Evolutionary conservation across 2,329 filamentous ascomycete species (phyloP), one percentile per base, ranked within the genome.

Genomic region (Trichoderma aggressivum): DNA sequence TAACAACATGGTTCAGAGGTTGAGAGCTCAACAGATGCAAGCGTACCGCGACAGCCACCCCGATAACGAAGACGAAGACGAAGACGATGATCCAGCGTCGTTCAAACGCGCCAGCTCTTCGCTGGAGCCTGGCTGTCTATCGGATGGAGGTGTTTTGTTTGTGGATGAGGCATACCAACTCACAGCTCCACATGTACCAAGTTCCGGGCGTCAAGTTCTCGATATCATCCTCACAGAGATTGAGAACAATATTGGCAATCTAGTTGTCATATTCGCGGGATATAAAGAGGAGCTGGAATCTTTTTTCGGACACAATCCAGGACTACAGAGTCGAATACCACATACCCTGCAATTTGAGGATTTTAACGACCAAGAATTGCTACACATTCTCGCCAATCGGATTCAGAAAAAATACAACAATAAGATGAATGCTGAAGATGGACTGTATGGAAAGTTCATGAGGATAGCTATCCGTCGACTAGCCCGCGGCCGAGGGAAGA

Each of bases 121-220:
- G 10, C 64, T 67, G 10, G 55, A 59, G 1, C 34, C 32, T 3
- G 53, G 64, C 12, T 67, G 64, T 32, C 34, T 67, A 5, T n/a
- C 58, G 7, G 28, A 53, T 2, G 66, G 66, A 7, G 66, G 66
- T 10, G 56, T 61, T n/a, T 11, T 69, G 3, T 69, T 69, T n/a
- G 28, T 69, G 7, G 66, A 69, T 14, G 66, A 69, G 1, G 56
- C 56, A 32, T 50, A 69, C 26, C 66, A 69, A 32, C 66, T 61
- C 43, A 28, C 58, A 5, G 55, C 56, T 10, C 39, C 39, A 14
- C 55, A 69, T 18, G 64, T 43, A n/a, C 28, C 56, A 7, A 60
- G 28, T 26, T 16, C 26, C 5, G 66, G 66, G 1, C 55, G 43
- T 8, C n/a, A 47, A 12, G 39, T 69, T 26, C 56, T 69, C 16